Evolutionary conservation across 192 early-diverging fungal genomes (phyloP), one percentile per base, ranked within the genome.

Genomic region (Coemansia sp.): DNA sequence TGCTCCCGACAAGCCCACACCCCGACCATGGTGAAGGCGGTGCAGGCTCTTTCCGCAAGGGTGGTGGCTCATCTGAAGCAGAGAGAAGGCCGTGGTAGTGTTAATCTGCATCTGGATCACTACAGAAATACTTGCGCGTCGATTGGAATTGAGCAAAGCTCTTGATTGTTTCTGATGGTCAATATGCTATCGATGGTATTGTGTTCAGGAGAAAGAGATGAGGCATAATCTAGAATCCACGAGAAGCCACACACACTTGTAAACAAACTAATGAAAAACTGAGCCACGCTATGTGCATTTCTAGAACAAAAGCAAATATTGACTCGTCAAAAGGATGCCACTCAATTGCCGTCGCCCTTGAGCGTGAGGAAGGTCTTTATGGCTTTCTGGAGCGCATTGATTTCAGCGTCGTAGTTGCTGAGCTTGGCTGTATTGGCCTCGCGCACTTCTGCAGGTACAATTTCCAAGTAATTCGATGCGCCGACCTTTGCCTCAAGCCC

Each of bases 351-450:
- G n/a, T 61, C 53, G 45, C 62, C 81, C 67, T 86, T 84, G 50
- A 88, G 79, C 25, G 78, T 79, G 61, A 88, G 74, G 68, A 94
- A 91, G 59, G 87, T 88, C 66, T 88, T 71, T 34, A 89, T 89
- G 19, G 87, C 83, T 34, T 73, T 68, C 23, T 72, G 68, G 54
- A 94, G 69, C 10, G 87, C 85, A 25, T 85, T 87, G 57, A 94
- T 87, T 79, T 94, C 93, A 4, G 88, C 84, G 41, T 91, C 84
- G 55, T 84, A 88, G 25, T 80, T 83, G 70, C 85, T 86, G 50
- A 90, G 72, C 85, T 93, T 94, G 58, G 64, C 62, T 15, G 81
- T 81, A 72, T 92, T 90, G 19, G 74, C 59, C 66, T 92, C 87
- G 19, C 89, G 87, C 14, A 93, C 85, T 36, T 90, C 87, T 4